Percentiles rank a stretch among this genome's conserved stretches.
These are phyloP conservation scores for Pouteria glomerata DNA, from an alignment of 148 eudicot species.

Conservation along the genomic window DNA sequence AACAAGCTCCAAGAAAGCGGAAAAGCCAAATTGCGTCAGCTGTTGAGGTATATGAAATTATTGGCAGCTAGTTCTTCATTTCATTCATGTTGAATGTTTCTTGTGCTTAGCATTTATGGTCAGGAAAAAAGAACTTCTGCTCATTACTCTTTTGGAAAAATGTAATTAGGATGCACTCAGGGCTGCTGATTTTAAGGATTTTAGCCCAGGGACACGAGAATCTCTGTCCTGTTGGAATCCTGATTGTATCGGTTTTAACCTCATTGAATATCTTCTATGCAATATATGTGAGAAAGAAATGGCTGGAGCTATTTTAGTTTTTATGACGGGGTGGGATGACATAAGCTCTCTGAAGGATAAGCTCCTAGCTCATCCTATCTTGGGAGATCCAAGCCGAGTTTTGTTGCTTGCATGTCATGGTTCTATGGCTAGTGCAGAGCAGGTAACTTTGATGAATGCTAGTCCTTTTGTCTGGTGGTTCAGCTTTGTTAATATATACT, in stretches of 20 bases:
- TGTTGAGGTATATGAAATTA: conserved; percentile 61
- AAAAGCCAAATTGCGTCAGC: conserved; percentile 92
- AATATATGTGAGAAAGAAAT: conserved; percentile 74
- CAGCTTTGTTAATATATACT: background rate
- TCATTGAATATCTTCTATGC: conserved; percentile 74
- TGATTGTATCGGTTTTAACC: conserved; percentile 86
- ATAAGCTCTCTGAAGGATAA: conserved; percentile 88
- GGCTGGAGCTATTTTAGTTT: conserved; percentile 88
- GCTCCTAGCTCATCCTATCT: conserved; percentile 60
- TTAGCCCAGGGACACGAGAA: conserved; percentile 56
- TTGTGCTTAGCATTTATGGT: too few relatives aligned
- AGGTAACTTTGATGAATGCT: conserved; percentile 38
- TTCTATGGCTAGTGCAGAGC: conserved; percentile 94
- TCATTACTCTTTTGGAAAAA: conserved; percentile 13
- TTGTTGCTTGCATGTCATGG: conserved; percentile 94
- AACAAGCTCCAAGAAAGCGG: conserved; percentile 81
- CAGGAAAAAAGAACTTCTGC: too few relatives aligned
- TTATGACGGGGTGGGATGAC: conserved; percentile 99
- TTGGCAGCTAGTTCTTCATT: conserved; percentile 8
- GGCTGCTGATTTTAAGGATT: conserved; percentile 71
- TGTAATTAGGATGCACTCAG: conserved; percentile 67
- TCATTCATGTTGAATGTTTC: conserved; percentile 1
- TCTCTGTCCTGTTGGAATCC: conserved; percentile 99
- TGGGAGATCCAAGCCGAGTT: conserved; percentile 76
- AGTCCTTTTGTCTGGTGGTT: background rate